Base-by-base conservation (phyloP, 2,329 filamentous ascomycete species). In the Dactylonectria macrodidyma region DNA sequence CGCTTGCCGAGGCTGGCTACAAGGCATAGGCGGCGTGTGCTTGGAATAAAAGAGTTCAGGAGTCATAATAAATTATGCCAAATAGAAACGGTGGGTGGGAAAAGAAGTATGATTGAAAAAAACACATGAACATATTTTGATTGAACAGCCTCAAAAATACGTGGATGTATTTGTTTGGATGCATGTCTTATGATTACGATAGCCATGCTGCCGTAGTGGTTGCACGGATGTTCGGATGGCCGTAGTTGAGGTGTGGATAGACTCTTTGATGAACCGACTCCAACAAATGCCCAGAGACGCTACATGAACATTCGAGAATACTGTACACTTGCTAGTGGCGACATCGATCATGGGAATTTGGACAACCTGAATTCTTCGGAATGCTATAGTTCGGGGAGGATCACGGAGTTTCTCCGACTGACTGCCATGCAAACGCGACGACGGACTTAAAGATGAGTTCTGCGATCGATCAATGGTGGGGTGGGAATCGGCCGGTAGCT, bases 1-100 rank as follows among this genome's bases (percentile, higher is more conserved):
- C 91, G 9, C 84, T 98, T 70, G 80, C 85, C 1, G 95, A 97
- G 82, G 92, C 90, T 63, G 94, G 94, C 59, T 90, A 90, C 71
- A 87, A 86, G 71, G 76, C 77, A 63, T 75, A 67, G 55, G 71
- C 58, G 56, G 65, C 50, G 62, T 58, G 71, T 68, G 34, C 30
- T 47, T 52, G 46, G 51, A 59, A 46, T 41, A 57, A 36, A 66
- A 67, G 69, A 34, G 33, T 36, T 71, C 59, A 69, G 50, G 59
- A 54, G 56, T 63, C 64, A 65, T 66, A 51, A 34, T 52, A 34
- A 46, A 44, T 57, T 38, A 12, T 26, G 58, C 58, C 38, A 44
- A 56, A 66, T 58, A 57, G 46, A 51, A 48, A 51, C 59, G 54
- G 36, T 51, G 14, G n/a, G 14, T 26, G 30, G 24, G 47, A 52